These are phyloP conservation scores for Lactarius psammicola DNA, from an alignment of 768 basidiomycete species.

Conservation along the genomic window DNA sequence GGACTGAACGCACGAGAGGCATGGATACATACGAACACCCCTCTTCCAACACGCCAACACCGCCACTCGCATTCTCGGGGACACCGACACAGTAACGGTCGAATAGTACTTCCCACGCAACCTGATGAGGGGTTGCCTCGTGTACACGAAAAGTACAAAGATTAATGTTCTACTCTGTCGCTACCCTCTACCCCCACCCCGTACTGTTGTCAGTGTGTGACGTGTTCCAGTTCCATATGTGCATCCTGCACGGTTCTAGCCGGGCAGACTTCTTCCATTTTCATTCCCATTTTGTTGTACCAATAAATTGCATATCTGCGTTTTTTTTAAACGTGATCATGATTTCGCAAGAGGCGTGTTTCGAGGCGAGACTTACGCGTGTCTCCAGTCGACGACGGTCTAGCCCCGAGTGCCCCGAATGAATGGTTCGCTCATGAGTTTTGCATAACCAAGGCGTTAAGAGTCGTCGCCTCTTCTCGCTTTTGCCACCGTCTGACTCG, in stretches of 20 bases:
- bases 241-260: not conserved
- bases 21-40: constrained; percentile 47
- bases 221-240: not conserved
- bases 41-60: constrained; percentile 32
- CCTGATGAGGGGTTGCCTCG: constrained; percentile 49
- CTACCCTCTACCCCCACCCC: not conserved
- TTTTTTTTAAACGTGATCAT: not conserved
- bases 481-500: not conserved
- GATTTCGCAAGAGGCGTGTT: not conserved
- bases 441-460: not conserved
- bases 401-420: constrained; percentile 11
- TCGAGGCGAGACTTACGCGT: not conserved
- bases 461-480: not conserved
- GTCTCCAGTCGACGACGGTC: constrained; percentile 12
- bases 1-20: constrained; percentile 58
- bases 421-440: not conserved
- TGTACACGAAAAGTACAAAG: constrained; percentile 31
- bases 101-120: constrained; percentile 41
- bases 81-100: constrained; percentile 28
- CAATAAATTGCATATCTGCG: constrained; percentile 18
- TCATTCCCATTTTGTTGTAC: constrained; percentile 21
- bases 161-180: constrained; percentile 5
- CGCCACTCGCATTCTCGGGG: constrained; percentile 31
- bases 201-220: not conserved
- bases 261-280: not conserved